These are phyloP conservation scores for Nemania sp. DNA, from an alignment of 2,329 filamentous ascomycete genomes.

Conservation along the genomic window DNA sequence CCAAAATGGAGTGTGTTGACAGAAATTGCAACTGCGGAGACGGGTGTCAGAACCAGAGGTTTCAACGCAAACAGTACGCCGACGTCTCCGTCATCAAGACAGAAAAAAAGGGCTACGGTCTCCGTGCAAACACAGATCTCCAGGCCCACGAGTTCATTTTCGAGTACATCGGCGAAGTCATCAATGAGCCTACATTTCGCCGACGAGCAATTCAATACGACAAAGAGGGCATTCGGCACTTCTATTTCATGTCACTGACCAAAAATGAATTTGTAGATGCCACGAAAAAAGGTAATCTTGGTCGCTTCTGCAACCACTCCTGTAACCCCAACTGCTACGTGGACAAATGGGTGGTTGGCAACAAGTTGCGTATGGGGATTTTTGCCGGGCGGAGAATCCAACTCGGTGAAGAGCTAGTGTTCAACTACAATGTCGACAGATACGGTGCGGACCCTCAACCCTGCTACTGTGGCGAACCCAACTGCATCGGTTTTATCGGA, in stretches of 20 bases:
- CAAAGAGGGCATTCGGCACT: constrained; percentile 96
- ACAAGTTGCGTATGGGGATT: constrained; percentile 98
- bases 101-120: constrained; percentile 95
- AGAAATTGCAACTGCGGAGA: constrained; percentile 88
- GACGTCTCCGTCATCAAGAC: constrained; percentile 96
- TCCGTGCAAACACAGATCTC: constrained; percentile 83
- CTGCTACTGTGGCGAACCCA: constrained; percentile 94
- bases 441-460: constrained; percentile 97
- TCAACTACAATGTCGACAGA: constrained; percentile 99
- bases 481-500: constrained; percentile 96
- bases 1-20: constrained; percentile 93
- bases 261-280: constrained; percentile 98
- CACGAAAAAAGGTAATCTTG: constrained; percentile 95
- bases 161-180: constrained; percentile 98
- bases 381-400: constrained; percentile 88
- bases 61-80: constrained; percentile 90
- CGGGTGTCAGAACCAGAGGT: constrained; percentile 93
- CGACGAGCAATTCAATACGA: constrained; percentile 94
- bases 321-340: constrained; percentile 99
- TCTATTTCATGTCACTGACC: constrained; percentile 99
- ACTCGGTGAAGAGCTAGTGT: constrained; percentile 93
- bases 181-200: constrained; percentile 90
- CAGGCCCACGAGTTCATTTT: constrained; percentile 92
- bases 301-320: constrained; percentile 98
- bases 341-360: constrained; percentile 98